Evolutionary conservation across 1,284 basidiomycete species (phyloP), one percentile per base, ranked within the genome.

Genomic region (Sphagnurus paluster): DNA sequence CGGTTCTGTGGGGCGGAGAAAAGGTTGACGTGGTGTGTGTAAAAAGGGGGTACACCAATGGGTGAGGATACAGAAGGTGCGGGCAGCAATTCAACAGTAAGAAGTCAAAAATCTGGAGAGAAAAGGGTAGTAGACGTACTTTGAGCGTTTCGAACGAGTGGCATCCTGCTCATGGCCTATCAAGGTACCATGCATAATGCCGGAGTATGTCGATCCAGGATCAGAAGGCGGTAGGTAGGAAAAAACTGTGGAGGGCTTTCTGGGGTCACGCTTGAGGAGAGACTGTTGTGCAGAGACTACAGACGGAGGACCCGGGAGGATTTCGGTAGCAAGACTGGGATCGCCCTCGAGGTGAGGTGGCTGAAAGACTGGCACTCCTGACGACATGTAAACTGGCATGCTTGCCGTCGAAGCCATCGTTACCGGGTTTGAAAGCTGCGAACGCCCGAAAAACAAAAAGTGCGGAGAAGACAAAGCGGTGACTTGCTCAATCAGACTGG

Each of bases 151-250:
- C 63, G 80, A 72, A 61, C 82, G 77, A 49, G 80, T 71, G 40
- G 82, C 82, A 50, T 84, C 82, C 55, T 75, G 75, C 57, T 80
- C 74, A 61, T 77, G 72, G 48, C 70, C 72, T 61, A 81, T 76
- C 57, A 80, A 69, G 59, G 82, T 77, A 53, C 79, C 78, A 62
- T 79, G 68, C 71, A 78, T 78, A 58, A 82, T 75, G 49, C 83
- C 84, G 64, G 82, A 79, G 70, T 89, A 90, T 14, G 87, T 90
- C 54, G 87, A 84, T 60, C 88, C 87, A 53, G 87, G 87, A 75
- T 90, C 88, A 61, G 82, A 81, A 54, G 78, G 68, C 43, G 87
- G 87, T 61, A 90, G 74, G 73, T 90, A 90, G 45, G 87, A 88
- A 68, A 79, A 71, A 50, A 74, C 68, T 54, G 76, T 70, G 52